A percentile compares a stretch with the other conserved stretches of the same genome.
Conservation (phyloP, 164 flowering plant genomes). For the Berberis thunbergii region DNA sequence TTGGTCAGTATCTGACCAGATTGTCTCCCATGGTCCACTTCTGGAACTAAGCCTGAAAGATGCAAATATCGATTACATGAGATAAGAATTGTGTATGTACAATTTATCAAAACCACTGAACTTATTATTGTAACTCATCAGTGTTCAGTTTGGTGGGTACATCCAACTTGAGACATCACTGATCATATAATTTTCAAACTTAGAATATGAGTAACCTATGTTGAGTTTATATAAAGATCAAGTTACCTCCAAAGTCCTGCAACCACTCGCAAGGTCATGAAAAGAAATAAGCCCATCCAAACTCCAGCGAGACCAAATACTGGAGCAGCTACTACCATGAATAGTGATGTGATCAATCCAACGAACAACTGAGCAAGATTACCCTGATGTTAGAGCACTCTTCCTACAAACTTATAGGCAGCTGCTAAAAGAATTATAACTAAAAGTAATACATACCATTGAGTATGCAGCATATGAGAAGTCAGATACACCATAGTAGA, state of each 20-base stretch:
- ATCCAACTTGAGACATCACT: background rate
- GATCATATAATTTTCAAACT: background rate
- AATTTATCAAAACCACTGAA: background rate
- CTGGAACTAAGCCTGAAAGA: constrained; percentile 49
- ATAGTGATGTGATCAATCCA: constrained; percentile 56
- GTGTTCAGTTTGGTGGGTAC: background rate
- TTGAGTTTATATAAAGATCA: background rate
- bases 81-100: background rate
- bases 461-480: constrained; percentile 91
- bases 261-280: constrained; percentile 77
- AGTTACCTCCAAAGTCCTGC: constrained; percentile 82
- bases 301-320: constrained; percentile 76
- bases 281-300: constrained; percentile 86
- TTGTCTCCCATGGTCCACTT: constrained; percentile 70
- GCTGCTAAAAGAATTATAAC: background rate
- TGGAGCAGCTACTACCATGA: constrained; percentile 61
- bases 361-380: constrained; percentile 40
- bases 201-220: background rate
- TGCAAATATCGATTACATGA: background rate
- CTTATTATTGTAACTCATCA: background rate
- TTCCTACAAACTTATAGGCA: background rate
- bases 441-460: constrained; percentile 41
- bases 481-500: constrained; percentile 96
- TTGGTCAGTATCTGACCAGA: constrained; percentile 37
- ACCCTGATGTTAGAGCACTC: background rate